Evolutionary conservation across 352 stramenopile genomes (phyloP), one percentile per base, ranked within the genome.

Genomic region (Pythium pectinolyticum): DNA sequence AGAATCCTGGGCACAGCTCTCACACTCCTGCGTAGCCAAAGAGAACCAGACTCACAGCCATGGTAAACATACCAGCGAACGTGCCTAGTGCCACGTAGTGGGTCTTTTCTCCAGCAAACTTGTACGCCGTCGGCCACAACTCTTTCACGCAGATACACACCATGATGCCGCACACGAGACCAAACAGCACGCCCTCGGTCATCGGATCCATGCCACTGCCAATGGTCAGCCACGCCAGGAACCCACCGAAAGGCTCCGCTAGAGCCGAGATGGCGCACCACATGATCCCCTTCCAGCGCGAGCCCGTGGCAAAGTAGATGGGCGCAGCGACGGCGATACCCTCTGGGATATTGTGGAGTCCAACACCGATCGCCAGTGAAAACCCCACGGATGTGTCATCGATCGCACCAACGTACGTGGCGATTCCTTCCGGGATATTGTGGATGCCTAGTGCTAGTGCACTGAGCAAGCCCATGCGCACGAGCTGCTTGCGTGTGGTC

Each of bases 321-420:
- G 97, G 96, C 12, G 98, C 84, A 15, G 95, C 91, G 15, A 99
- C 90, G 48, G 92, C 97, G 31, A 99, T 75, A 0, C 97, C 97
- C 58, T 99, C 97, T 3, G 96, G 95, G 55, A 99, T 97, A 66
- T 99, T 99, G 77, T 99, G 96, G 25, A 99, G 88, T 7, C 86
- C 94, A 60, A 99, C 98, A 24, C 90, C 95, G 35, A 99, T 75
- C 1, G 96, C 95, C 7, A 99, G 77, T 17, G 95, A 90, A 45
- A 86, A 73, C 34, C 96, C 96, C 14, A 99, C 88, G 1, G 69
- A 81, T 2, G 92, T 89, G 69, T 98, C 90, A 9, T 95, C 68
- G 7, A 98, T 70, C 2, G 92, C 83, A 0, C 87, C 91, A 24
- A 98, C 90, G 67, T 98, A 98, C 5, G 95, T 98, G 17, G 93